Conservation (phyloP, 192 early-diverging fungal species). For the Coemansia sp. region DNA sequence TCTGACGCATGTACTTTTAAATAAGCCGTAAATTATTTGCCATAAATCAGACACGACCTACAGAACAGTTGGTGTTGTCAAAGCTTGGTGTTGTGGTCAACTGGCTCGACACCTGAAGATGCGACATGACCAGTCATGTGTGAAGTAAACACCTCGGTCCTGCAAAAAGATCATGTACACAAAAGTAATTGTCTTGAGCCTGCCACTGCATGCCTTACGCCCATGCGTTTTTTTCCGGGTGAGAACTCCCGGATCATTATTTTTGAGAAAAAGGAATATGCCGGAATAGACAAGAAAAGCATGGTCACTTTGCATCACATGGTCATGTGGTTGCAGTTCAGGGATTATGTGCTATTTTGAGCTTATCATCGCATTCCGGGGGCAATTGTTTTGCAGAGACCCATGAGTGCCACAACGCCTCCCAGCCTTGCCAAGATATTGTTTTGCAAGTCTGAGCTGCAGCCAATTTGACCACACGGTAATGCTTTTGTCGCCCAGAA, state of each 20-base stretch:
- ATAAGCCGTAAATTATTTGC: not conserved
- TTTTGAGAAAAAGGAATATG: not conserved
- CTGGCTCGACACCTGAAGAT: not conserved
- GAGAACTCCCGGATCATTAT: not conserved
- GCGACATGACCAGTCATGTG: not conserved
- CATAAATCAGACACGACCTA: not conserved
- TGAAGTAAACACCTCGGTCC: not conserved
- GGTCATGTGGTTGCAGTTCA: slow-evolving; percentile 1
- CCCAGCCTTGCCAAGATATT: slow-evolving; percentile 1
- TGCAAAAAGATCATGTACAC: not conserved
- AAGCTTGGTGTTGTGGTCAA: not conserved
- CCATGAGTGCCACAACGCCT: not conserved
- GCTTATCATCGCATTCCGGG: slow-evolving; percentile 1
- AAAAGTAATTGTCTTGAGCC: not conserved
- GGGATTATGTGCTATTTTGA: slow-evolving; percentile 2
- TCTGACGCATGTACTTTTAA: too few relatives aligned
- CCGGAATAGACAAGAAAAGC: not conserved
- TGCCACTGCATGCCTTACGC: not conserved
- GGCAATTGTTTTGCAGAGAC: not conserved
- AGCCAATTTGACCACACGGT: not conserved
- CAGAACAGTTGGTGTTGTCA: not conserved
- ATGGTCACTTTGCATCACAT: not conserved
- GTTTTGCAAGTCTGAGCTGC: not conserved
- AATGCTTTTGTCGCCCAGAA: not conserved
- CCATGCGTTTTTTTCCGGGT: not conserved